Evolutionary conservation across 1,139 yeast species (phyloP).

Genomic region (Taphrina flavorubra): DNA sequence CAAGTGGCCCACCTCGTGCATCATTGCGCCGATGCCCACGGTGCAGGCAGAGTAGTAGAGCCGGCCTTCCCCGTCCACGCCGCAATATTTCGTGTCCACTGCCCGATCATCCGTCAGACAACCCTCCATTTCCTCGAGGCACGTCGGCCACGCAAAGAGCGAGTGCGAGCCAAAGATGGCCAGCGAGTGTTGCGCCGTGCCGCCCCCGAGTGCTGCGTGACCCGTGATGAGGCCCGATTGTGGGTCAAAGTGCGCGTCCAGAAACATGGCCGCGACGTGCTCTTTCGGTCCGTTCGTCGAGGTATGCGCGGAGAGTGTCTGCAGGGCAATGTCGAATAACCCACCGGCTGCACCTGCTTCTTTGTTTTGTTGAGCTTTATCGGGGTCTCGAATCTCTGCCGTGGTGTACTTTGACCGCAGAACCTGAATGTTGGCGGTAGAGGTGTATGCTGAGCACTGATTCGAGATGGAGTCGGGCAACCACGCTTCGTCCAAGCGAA

Average conservation of each 20-base stretch:
- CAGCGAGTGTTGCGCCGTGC: slow-evolving; percentile 65
- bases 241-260: slow-evolving; percentile 85
- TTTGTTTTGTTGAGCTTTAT: slow-evolving; percentile 84
- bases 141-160: slow-evolving; percentile 83
- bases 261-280: slow-evolving; percentile 81
- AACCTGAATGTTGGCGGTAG: slow-evolving; percentile 78
- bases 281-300: slow-evolving; percentile 51
- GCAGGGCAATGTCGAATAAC: slow-evolving; percentile 76
- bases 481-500: slow-evolving; percentile 76
- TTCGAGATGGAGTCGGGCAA: slow-evolving; percentile 57
- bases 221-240: slow-evolving; percentile 66
- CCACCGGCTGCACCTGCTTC: slow-evolving; percentile 76
- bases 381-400: slow-evolving; percentile 70
- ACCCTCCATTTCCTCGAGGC: slow-evolving; percentile 70
- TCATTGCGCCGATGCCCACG: slow-evolving; percentile 87
- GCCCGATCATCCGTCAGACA: slow-evolving; percentile 71
- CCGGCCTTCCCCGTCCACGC: slow-evolving; percentile 83
- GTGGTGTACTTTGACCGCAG: slow-evolving; percentile 61
- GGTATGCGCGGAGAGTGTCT: slow-evolving; percentile 60
- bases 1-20: slow-evolving; percentile 93
- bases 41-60: slow-evolving; percentile 88
- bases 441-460: slow-evolving; percentile 47
- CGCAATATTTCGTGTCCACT: slow-evolving; percentile 71
- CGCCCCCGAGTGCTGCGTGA: slow-evolving; percentile 97
- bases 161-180: slow-evolving; percentile 97